Percentiles rank a stretch among this genome's conserved stretches.
Conservation (phyloP, 192 early-diverging fungal species). For the Entomortierella lignicola region DNA sequence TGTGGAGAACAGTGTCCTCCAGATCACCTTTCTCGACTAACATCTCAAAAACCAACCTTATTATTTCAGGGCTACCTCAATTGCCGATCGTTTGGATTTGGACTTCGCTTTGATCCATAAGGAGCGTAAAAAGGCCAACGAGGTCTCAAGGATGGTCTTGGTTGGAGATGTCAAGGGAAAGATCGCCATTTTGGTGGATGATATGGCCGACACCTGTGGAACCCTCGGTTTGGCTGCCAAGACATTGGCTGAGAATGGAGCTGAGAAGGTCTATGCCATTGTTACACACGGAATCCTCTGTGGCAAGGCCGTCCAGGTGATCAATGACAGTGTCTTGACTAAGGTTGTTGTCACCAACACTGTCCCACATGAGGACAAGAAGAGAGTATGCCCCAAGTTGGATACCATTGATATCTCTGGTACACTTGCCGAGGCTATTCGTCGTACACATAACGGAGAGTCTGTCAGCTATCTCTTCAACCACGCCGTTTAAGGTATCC, state of each 20-base stretch:
- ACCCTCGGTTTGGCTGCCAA: constrained; percentile 92
- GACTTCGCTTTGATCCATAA: constrained; percentile 99
- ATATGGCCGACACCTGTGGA: constrained; percentile 97
- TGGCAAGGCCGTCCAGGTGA: constrained; percentile 92
- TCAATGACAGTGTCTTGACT: constrained; percentile 79
- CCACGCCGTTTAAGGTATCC: constrained; percentile 45
- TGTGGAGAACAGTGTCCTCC: no score
- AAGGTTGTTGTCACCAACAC: constrained; percentile 87
- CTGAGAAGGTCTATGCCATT: constrained; percentile 92
- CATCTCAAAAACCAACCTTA: background rate
- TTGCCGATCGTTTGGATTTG: constrained; percentile 90
- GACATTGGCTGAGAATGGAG: constrained; percentile 90
- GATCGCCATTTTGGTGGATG: constrained; percentile 95
- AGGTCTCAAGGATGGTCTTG: constrained; percentile 92
- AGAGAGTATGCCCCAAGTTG: constrained; percentile 79
- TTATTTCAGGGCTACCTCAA: constrained; percentile 71
- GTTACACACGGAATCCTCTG: constrained; percentile 95
- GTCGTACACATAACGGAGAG: constrained; percentile 97
- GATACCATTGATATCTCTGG: constrained; percentile 86
- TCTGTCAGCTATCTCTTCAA: constrained; percentile 87
- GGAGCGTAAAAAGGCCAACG: constrained; percentile 91
- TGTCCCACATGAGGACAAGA: constrained; percentile 85
- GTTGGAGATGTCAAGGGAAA: constrained; percentile 94
- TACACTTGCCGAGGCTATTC: constrained; percentile 88
- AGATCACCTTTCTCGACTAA: no score